Evolutionary conservation across 495 filamentous ascomycete species (phyloP), one percentile per base, ranked within the genome.

Genomic region (Lentithecium fluviatile): DNA sequence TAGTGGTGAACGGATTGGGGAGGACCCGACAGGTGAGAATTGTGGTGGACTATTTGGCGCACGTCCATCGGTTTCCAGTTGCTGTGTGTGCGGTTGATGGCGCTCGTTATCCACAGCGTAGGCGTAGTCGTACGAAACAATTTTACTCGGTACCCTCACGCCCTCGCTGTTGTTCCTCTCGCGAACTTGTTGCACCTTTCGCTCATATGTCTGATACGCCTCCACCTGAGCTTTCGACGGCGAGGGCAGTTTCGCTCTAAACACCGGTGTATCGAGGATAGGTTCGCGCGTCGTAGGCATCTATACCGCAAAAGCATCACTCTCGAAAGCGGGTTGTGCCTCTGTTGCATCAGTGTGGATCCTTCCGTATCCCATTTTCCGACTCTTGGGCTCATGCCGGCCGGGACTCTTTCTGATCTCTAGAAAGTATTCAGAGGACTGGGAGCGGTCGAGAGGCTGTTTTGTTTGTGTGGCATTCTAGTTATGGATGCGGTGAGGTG

Each of bases 261-360:
- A 45, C 15, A 26, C 52, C 26, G 48, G 47, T 0, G 49, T 32
- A 5, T 60, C 59, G 6, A 64, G 15, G 15, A 63, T 54, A 5
- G 59, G 64, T 38, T 67, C 64, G 13, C 64, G 38, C 3, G 64
- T 67, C 1, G 59, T 60, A 6, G 64, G 64, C 64, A 60, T 67
- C 0, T 55, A 47, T 13, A 67, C 36, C 15, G 64, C 64, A 32
- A 67, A 67, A 2, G 52, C 53, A 43, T 67, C 64, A 26, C 59
- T 63, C 25, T 67, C 59, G 46, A 67, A 67, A n/a, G 54, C 54
- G 1, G 59, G 59, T 20, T 67, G 59, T 1, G 55, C 56, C 5
- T 51, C 45, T 2, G 48, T 56, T 2, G 54, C 55, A 21, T 67
- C 56, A n/a, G 64, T 67, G 19, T 25, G n/a, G 21, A 67, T 67